These are phyloP conservation scores for Pterula multifida DNA, from an alignment of 1,284 basidiomycete species.

Conservation along the genomic window DNA sequence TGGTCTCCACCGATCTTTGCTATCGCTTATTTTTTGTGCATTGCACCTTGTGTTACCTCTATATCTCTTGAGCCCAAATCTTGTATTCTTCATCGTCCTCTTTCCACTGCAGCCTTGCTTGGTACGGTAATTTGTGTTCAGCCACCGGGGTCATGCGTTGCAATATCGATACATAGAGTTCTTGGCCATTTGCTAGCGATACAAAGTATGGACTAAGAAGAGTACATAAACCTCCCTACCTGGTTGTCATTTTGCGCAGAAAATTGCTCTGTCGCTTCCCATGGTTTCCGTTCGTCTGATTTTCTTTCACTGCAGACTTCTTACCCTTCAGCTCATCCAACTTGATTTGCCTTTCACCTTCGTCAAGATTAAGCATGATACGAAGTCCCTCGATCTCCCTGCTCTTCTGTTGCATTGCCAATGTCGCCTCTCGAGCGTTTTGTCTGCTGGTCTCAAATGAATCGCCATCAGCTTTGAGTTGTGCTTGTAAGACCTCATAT, in stretches of 20 bases:
- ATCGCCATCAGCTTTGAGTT: slow-evolving; percentile 29
- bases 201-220: too few relatives aligned
- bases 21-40: too few relatives aligned
- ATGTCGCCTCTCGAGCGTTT: slow-evolving; percentile 32
- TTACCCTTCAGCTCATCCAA: slow-evolving; percentile 24
- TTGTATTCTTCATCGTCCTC: too few relatives aligned
- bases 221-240: not conserved
- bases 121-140: too few relatives aligned
- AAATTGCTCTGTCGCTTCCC: not conserved
- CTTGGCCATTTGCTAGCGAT: too few relatives aligned
- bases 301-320: not conserved
- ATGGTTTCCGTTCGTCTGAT: not conserved
- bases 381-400: slow-evolving; percentile 40
- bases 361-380: slow-evolving; percentile 36
- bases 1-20: too few relatives aligned
- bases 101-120: too few relatives aligned
- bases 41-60: too few relatives aligned
- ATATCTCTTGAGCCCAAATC: too few relatives aligned
- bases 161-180: too few relatives aligned
- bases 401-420: slow-evolving; percentile 38
- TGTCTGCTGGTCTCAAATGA: slow-evolving; percentile 30
- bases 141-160: too few relatives aligned
- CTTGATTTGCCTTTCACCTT: slow-evolving; percentile 35
- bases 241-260: not conserved
- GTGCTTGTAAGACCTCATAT: slow-evolving; percentile 33